Evolutionary conservation across 2,329 filamentous ascomycete species (phyloP).

Genomic region (Cercospora sojina): DNA sequence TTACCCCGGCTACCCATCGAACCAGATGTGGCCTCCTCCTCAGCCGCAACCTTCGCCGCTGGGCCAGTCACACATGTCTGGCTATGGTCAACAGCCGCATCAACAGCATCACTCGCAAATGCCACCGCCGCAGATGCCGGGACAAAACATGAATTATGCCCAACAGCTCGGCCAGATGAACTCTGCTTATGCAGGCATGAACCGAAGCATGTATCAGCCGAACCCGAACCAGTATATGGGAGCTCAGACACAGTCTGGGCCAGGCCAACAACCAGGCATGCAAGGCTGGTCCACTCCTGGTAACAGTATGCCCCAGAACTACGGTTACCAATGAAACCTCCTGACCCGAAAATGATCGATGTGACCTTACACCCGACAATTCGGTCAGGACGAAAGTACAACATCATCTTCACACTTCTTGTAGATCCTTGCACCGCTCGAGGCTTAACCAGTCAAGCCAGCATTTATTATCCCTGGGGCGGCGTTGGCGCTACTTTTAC

Average conservation of each 20-base stretch:
- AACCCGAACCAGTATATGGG: conserved; percentile 47
- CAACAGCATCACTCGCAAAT: conserved; percentile 51
- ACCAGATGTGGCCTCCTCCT: conserved; percentile 51
- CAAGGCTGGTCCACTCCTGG: conserved; percentile 51
- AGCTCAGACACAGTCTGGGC: conserved; percentile 35
- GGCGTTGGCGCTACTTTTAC: conserved; percentile 11
- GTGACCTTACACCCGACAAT: conserved; percentile 5
- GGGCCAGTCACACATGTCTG: conserved; percentile 48
- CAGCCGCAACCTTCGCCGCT: conserved; percentile 51
- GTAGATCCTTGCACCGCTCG: conserved; percentile 23
- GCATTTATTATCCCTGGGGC: conserved; percentile 13
- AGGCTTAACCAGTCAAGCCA: conserved; percentile 17
- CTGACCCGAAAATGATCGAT: background rate
- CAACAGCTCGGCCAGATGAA: conserved; percentile 49
- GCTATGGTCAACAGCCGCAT: conserved; percentile 42
- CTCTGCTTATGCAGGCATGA: conserved; percentile 47
- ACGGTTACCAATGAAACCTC: conserved; percentile 26
- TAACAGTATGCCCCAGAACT: conserved; percentile 40
- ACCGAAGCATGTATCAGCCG: conserved; percentile 51
- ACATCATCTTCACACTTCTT: conserved; percentile 17
- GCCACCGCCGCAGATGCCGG: conserved; percentile 51
- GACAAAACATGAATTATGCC: conserved; percentile 48
- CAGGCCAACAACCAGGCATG: conserved; percentile 53
- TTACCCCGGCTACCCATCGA: conserved; percentile 46
- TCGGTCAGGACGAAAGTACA: conserved; percentile 9